These are phyloP conservation scores for Mycena belliarum DNA, from an alignment of 768 basidiomycete genomes.

Conservation along the genomic window DNA sequence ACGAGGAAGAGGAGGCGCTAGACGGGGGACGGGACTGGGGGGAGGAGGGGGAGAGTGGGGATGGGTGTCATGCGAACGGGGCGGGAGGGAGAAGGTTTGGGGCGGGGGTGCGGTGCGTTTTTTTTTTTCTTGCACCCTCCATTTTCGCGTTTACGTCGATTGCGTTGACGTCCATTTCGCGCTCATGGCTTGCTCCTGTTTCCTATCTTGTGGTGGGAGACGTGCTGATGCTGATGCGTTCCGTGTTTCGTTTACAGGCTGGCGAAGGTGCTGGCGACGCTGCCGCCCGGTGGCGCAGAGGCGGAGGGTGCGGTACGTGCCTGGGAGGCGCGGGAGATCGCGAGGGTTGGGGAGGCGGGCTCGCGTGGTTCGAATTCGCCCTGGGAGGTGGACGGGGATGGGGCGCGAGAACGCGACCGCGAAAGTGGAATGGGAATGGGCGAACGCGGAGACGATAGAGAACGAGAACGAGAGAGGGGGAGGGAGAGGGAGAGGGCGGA, in stretches of 20 bases:
- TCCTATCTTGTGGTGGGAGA: too few relatives aligned
- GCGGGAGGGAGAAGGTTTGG: conserved; percentile 10
- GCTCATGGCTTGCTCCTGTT: too few relatives aligned
- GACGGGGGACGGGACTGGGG: neutral
- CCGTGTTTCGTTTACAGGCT: too few relatives aligned
- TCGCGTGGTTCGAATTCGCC: too few relatives aligned
- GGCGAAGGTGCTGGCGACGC: neutral
- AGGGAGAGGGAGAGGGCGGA: neutral
- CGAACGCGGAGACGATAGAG: too few relatives aligned
- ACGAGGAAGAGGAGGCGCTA: neutral
- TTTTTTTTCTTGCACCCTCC: neutral
- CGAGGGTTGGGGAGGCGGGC: neutral
- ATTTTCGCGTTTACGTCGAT: too few relatives aligned
- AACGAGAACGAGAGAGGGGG: neutral
- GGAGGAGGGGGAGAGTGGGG: neutral
- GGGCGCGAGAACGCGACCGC: too few relatives aligned
- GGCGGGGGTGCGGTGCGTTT: conserved; percentile 2
- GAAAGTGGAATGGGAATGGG: neutral
- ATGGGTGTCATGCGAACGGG: neutral
- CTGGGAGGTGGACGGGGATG: too few relatives aligned
- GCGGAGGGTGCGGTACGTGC: conserved; percentile 4
- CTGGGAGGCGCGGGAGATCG: neutral
- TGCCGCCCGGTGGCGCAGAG: neutral
- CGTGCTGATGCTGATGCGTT: too few relatives aligned
- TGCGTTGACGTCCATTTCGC: too few relatives aligned